A percentile compares a stretch with the other conserved stretches of the same genome.
These are phyloP conservation scores for Cystobasidium sp. DNA, from an alignment of 1,284 basidiomycete species.

Conservation along the genomic window DNA sequence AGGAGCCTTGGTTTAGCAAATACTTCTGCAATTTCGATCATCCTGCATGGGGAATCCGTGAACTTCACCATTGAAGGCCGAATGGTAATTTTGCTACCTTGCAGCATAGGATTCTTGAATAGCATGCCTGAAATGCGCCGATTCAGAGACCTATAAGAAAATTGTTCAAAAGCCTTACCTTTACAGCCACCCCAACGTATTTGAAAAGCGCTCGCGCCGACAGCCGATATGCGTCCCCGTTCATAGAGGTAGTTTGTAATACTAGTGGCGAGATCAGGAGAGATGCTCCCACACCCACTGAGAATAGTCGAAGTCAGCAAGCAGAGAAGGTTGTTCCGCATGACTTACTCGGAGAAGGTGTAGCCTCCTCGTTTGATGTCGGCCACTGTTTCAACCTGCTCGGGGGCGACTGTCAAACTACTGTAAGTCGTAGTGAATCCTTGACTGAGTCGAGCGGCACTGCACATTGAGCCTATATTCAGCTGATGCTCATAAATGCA, in stretches of 20 bases:
- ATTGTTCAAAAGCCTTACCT: background rate
- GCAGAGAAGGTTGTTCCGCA: background rate
- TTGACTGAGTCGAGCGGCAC: constrained; percentile 16
- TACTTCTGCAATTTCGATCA: constrained; percentile 20
- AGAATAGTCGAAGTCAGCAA: too few relatives aligned
- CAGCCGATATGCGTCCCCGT: too few relatives aligned
- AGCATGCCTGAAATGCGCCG: constrained; percentile 13
- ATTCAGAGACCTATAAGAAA: background rate
- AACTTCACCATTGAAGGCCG: constrained; percentile 12
- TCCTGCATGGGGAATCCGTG: background rate
- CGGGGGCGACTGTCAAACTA: background rate
- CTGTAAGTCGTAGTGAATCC: background rate
- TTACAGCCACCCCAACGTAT: background rate
- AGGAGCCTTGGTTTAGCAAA: background rate
- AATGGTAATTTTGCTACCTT: background rate
- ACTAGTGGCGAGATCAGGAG: background rate
- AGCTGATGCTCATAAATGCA: too few relatives aligned
- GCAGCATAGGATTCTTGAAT: constrained; percentile 1
- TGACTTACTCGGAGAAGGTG: constrained; percentile 3
- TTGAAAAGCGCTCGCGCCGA: background rate
- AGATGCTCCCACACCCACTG: constrained; percentile 9
- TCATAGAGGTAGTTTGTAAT: background rate
- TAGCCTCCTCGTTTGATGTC: background rate
- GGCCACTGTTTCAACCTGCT: background rate
- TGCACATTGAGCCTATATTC: too few relatives aligned